Percentiles rank a stretch among this genome's conserved stretches.
These are phyloP conservation scores for Rhizopogon vesiculosus DNA, from an alignment of 768 basidiomycete genomes.

Conservation along the genomic window DNA sequence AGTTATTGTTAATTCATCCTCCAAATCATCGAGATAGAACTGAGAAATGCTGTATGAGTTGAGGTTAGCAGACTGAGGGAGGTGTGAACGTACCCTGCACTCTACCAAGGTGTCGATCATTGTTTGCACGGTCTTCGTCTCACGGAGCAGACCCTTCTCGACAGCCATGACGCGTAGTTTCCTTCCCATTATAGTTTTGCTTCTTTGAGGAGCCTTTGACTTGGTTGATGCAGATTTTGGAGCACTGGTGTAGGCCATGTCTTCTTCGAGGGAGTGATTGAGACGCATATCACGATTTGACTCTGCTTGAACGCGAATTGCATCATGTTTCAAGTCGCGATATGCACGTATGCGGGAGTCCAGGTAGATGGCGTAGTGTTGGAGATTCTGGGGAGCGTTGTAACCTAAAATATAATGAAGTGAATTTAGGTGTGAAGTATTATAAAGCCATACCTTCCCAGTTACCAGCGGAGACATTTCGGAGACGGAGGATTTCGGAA, in stretches of 20 bases:
- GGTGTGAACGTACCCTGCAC: slow-evolving; percentile 63
- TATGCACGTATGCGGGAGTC: slow-evolving; percentile 86
- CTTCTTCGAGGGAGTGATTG: slow-evolving; percentile 60
- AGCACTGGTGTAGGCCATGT: slow-evolving; percentile 29
- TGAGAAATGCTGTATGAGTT: slow-evolving; percentile 24
- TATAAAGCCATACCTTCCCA: slow-evolving; percentile 72
- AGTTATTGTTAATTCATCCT: slow-evolving; percentile 86
- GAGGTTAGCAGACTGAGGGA: not conserved
- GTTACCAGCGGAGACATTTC: slow-evolving; percentile 72
- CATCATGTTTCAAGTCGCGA: slow-evolving; percentile 89
- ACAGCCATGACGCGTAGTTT: slow-evolving; percentile 90
- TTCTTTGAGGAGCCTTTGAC: slow-evolving; percentile 43
- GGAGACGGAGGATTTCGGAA: slow-evolving; percentile 74
- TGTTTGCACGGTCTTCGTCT: slow-evolving; percentile 86
- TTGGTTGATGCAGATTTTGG: slow-evolving; percentile 29
- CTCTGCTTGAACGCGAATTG: slow-evolving; percentile 90
- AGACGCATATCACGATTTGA: slow-evolving; percentile 80
- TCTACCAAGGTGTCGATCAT: slow-evolving; percentile 87
- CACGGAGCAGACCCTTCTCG: slow-evolving; percentile 91
- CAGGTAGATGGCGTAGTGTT: slow-evolving; percentile 84
- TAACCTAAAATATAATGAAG: slow-evolving; percentile 53
- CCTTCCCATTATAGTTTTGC: slow-evolving; percentile 76
- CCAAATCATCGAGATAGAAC: slow-evolving; percentile 93
- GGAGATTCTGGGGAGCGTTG: slow-evolving; percentile 77
- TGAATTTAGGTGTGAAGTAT: not conserved